phyloP scores from a whole-genome alignment of 371 early-diverging fungal genomes.

The Apophysomyces elegans region DNA sequence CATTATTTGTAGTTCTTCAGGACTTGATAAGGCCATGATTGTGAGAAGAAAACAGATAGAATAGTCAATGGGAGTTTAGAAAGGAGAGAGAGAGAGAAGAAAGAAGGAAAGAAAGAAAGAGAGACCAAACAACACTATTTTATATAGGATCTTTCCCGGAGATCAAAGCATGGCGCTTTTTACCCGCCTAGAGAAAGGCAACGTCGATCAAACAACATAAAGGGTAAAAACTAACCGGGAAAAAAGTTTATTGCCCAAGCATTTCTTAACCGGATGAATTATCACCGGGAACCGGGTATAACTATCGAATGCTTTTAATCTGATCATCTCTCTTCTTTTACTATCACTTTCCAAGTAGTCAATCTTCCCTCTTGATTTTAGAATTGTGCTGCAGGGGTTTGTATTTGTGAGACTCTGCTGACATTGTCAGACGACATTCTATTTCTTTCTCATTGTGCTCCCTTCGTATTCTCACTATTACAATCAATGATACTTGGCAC shows the following conservation, averaged over 20 bases:
- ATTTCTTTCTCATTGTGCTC: too few relatives aligned
- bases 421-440: too few relatives aligned
- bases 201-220: conserved; percentile 8
- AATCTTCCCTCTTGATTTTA: too few relatives aligned
- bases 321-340: background rate
- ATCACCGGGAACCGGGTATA: background rate
- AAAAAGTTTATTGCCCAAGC: background rate
- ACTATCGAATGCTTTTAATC: background rate
- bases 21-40: conserved; percentile 32
- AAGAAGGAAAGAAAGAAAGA: conserved; percentile 9
- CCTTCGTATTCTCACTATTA: too few relatives aligned
- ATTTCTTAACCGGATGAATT: background rate
- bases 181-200: background rate
- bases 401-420: too few relatives aligned
- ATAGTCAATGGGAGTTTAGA: background rate
- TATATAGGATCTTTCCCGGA: conserved; percentile 2
- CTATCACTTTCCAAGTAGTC: background rate
- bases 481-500: background rate
- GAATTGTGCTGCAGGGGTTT: too few relatives aligned
- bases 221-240: conserved; percentile 1
- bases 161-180: conserved; percentile 1
- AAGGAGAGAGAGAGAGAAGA: conserved; percentile 5
- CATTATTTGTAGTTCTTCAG: conserved; percentile 42
- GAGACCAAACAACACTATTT: background rate
- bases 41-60: background rate